Evolutionary conservation across 768 basidiomycete species (phyloP), one percentile per base, ranked within the genome.

Genomic region (Calocybe gangraenosa): DNA sequence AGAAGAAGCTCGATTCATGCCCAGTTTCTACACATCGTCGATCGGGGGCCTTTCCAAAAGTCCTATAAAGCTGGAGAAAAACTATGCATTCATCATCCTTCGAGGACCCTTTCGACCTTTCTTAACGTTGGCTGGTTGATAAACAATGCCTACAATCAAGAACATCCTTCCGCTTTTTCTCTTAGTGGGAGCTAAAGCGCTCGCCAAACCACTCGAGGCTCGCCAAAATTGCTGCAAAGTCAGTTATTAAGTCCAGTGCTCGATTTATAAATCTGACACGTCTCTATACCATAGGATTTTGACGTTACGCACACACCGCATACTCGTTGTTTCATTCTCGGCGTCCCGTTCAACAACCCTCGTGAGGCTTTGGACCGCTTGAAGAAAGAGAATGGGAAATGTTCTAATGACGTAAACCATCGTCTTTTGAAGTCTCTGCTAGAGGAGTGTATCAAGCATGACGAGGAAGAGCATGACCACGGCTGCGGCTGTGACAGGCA

Each of bases 81-180:
- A 20, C 21, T 35, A 20, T 17, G 31, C 40, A 44, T 41, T 8
- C 48, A 25, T 33, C 45, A 49, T 53, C 51, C 48, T 40, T 35
- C 44, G 48, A 49, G 51, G 51, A 47, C 42, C 30, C 41, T 36
- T 48, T 47, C 48, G 51, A 49, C 48, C 36, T 14, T 8, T 25
- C 34, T 35, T 34, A 37, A 18, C 18, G 15, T 35, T 41, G 48
- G 30, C 40, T 30, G 41, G 39, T 40, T 14, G 21, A 31, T 45
- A 33, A 19, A 46, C 41, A 40, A 49, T 44, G 40, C 18, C 44
- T 37, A 19, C 40, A 32, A 46, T 49, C 15, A 53, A 49, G 21
- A 47, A 49, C 37, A 25, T 49, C 13, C 48, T 53, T 43, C 51
- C 51, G 41, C 51, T 53, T 17, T 53, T 53, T 43, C 48, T 53